phyloP scores from a whole-genome alignment of 164 flowering plant species.

The Dillenia suffruticosa region DNA sequence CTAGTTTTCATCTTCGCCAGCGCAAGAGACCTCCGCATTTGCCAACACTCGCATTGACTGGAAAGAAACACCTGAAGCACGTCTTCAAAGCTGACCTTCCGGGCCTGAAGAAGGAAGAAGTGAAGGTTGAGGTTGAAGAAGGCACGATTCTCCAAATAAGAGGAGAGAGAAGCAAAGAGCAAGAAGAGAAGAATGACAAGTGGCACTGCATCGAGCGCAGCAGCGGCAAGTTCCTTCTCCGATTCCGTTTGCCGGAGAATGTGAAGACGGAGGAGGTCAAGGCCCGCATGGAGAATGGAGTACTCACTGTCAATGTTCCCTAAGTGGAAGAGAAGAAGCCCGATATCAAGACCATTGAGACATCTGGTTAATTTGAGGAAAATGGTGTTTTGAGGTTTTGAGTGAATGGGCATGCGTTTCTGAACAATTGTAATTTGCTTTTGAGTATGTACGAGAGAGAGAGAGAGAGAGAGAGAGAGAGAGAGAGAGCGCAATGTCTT shows the following conservation, averaged over 20 bases:
- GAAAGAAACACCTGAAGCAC: neutral
- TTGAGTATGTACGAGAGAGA: no score
- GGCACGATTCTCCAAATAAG: neutral
- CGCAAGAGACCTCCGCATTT: neutral
- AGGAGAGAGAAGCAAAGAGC: conserved; percentile 1
- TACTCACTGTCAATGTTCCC: conserved; percentile 15
- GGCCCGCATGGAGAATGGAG: conserved; percentile 17
- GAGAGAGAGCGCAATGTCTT: no score
- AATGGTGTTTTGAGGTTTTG: neutral
- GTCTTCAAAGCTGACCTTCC: conserved; percentile 2
- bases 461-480: no score
- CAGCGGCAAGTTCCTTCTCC: conserved; percentile 12
- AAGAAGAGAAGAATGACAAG: conserved; percentile 17
- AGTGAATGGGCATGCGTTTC: no score
- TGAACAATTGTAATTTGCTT: no score
- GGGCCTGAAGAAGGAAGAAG: neutral
- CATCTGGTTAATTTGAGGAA: conserved; percentile 14
- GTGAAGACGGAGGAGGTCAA: conserved; percentile 1
- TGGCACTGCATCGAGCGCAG: conserved; percentile 20
- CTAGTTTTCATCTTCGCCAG: neutral
- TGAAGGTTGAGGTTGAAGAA: neutral
- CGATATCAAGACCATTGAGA: conserved; percentile 18
- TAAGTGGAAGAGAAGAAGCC: conserved; percentile 20
- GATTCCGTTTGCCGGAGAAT: conserved; percentile 21
- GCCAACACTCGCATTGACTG: neutral